A percentile compares a stretch with the other conserved stretches of the same genome.
Conservation (phyloP, 495 filamentous ascomycete genomes). For the Xylaria palmicola region DNA sequence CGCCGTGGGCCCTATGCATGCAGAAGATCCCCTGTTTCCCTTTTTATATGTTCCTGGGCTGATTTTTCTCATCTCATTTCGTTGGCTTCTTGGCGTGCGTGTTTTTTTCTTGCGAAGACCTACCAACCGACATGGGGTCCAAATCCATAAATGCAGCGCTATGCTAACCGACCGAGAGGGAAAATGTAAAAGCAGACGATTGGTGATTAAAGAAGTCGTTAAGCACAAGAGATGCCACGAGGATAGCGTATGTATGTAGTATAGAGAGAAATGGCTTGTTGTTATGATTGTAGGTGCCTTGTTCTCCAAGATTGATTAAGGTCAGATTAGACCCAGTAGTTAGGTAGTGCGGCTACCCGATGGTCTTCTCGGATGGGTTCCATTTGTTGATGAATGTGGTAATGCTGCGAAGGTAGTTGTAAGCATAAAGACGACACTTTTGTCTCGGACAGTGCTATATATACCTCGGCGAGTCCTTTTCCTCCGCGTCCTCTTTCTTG, state of each 20-base stretch:
- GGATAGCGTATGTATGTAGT: too few relatives aligned
- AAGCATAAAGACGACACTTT: conserved; percentile 14
- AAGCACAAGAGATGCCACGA: neutral
- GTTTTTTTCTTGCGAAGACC: too few relatives aligned
- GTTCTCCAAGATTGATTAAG: too few relatives aligned
- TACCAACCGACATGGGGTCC: conserved; percentile 3
- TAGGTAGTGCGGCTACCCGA: conserved; percentile 2
- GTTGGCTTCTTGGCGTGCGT: conserved; percentile 6
- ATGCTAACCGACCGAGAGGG: conserved; percentile 7
- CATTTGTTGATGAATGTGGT: conserved; percentile 28
- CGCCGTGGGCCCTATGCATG: conserved; percentile 6
- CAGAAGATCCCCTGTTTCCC: neutral
- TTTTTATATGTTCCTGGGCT: conserved; percentile 1
- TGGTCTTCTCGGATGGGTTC: conserved; percentile 24
- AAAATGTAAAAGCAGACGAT: neutral
- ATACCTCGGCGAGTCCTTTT: conserved; percentile 35
- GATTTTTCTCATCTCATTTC: neutral
- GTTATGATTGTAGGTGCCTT: neutral
- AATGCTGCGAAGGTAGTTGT: conserved; percentile 22
- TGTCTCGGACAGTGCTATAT: conserved; percentile 8
- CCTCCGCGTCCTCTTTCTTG: conserved; percentile 29
- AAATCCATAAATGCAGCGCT: conserved; percentile 10
- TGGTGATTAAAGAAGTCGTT: neutral
- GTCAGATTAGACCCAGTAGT: too few relatives aligned
- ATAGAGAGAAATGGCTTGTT: neutral